Evolutionary conservation across 139 green algal species (phyloP), one percentile per base, ranked within the genome.

Genomic region (Axilococcus clingmanii): DNA sequence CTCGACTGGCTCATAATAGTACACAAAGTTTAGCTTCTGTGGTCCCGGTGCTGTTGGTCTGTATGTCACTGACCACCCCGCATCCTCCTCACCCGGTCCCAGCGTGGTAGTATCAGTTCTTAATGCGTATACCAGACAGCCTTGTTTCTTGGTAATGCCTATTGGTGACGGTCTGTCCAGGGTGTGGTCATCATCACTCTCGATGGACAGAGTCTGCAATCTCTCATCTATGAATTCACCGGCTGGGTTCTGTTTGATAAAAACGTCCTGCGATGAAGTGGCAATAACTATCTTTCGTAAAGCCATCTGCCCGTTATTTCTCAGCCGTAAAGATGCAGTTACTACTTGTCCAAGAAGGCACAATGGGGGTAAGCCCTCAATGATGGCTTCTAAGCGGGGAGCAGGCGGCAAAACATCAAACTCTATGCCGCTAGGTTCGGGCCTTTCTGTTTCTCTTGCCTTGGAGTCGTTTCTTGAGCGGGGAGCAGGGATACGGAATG

Each of bases 381-480:
- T 19, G 4, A 25, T 22, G 8, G 83, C 41, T 52, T 82, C 62
- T 48, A 89, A 61, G 4, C 69, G 68, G 3, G 78, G 79, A 76
- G 83, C 71, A 40, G 78, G 55, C 0, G 65, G 60, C 25, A 82
- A 41, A 34, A 88, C 71, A 14, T 43, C 27, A 47, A 84, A 65
- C 22, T 73, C 25, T 52, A 90, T 60, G 28, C 71, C 63, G 23
- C 57, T 61, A 27, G 63, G 47, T 12, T 17, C 33, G 11, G 9
- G 9, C 12, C 12, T 32, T 49, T 49, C 41, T 32, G 9, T 49
- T 17, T 49, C 41, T 38, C 12, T 12, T 38, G 33, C 33, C 9
- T 38, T 12, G 33, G 33, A 12, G 33, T 38, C 9, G 9, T 12
- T 38, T 17, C 12, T 38, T 38, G 12, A 38, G 41, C n/a, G n/a